Evolutionary conservation across 2,329 filamentous ascomycete genomes (phyloP), one percentile per base, ranked within the genome.

Genomic region (Gremmenia infestans): DNA sequence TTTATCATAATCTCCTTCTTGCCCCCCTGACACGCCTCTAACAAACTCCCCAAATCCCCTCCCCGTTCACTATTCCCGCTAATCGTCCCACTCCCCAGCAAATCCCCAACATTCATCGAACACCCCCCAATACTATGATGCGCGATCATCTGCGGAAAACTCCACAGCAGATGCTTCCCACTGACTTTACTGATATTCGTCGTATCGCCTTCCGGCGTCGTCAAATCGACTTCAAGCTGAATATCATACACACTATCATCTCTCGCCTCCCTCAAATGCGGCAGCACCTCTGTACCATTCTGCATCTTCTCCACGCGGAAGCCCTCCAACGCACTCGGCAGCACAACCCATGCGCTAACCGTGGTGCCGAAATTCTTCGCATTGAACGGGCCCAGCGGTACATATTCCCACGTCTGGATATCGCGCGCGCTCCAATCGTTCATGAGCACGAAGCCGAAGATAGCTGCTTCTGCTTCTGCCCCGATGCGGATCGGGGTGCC

Each of bases 341-440:
- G 75, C 4, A 94, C 87, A 1, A 94, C 82, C 89, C 89, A 94
- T 0, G 88, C 81, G 58, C 84, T 88, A 63, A 94, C 87, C 0
- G 81, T 88, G 0, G 88, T 89, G 3, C 80, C 87, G 67, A 94
- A 93, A 70, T 92, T 93, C 79, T 95, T 94, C 23, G 83, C 79
- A 59, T 89, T 91, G 74, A 94, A 93, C 0, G 89, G 89, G 0
- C 90, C 90, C 7, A 93, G 74, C 0, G 90, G 90, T 8, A 92
- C 80, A 63, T 92, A 92, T 71, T 95, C 90, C 88, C 88, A 94
- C 0, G 81, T 81, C 69, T 95, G 90, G 50, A 94, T 86, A 64
- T 94, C 89, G 60, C 89, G 77, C 4, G 89, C 89, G 53, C 86
- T 90, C 90, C 90, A 95, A 72, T 95, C 90, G 64, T 95, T 95